These are phyloP conservation scores for Marasmius tenuissimus DNA, from an alignment of 1,284 basidiomycete genomes.

Conservation along the genomic window DNA sequence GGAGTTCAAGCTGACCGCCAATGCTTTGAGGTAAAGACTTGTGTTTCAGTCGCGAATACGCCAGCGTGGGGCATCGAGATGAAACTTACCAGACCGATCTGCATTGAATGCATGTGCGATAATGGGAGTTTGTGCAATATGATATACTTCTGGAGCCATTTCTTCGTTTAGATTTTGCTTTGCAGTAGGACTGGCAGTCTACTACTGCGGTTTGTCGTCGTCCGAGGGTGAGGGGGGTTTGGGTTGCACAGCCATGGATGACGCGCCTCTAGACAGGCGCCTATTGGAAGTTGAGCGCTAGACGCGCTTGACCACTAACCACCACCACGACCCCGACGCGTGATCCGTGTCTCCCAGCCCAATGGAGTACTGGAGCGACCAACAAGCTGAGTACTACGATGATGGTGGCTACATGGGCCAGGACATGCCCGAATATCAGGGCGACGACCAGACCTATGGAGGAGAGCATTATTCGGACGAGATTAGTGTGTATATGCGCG, in stretches of 20 bases:
- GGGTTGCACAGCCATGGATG: not conserved
- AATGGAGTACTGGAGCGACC: not conserved
- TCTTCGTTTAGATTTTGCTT: constrained; percentile 7
- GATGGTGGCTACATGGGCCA: not conserved
- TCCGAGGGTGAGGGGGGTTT: not conserved
- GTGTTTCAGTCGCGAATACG: constrained; percentile 10
- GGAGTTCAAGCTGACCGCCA: constrained; percentile 90
- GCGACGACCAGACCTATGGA: not conserved
- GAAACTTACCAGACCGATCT: constrained; percentile 77
- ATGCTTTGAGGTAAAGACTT: constrained; percentile 51
- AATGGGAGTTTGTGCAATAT: constrained; percentile 81
- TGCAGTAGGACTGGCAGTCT: constrained; percentile 79
- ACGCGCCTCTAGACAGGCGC: not conserved
- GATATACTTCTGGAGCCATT: constrained; percentile 83
- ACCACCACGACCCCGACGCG: too few species aligned
- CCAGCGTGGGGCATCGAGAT: constrained; percentile 1
- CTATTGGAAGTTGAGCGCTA: too few species aligned
- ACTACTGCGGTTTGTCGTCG: constrained; percentile 52
- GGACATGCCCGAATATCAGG: not conserved
- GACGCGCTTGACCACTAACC: too few species aligned
- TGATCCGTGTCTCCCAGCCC: too few species aligned
- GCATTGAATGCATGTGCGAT: constrained; percentile 93
- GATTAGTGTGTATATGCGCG: constrained; percentile 53
- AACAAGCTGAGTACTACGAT: not conserved
- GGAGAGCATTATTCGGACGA: constrained; percentile 22